phyloP scores from a whole-genome alignment of 345 rosid genomes.

The Draba incana region DNA sequence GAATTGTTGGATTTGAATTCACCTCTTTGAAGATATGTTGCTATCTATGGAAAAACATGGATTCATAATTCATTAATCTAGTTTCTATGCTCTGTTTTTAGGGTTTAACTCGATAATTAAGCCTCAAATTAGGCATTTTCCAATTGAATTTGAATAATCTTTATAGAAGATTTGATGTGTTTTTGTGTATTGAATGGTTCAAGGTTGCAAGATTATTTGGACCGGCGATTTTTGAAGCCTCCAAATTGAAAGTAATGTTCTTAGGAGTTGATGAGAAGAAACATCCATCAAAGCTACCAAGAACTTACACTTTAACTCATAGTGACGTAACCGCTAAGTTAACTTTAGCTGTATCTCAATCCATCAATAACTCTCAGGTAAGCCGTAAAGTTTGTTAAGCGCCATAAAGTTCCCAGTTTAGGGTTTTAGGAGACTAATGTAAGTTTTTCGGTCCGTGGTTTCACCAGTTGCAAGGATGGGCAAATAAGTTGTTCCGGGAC shows the following conservation, averaged over 20 bases:
- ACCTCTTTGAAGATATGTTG: too few species aligned
- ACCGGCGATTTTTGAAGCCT: conserved; percentile 93
- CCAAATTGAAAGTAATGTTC: conserved; percentile 84
- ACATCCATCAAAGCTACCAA: conserved; percentile 88
- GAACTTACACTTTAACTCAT: conserved; percentile 93
- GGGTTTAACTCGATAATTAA: neutral
- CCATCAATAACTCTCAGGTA: conserved; percentile 96
- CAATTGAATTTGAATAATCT: neutral
- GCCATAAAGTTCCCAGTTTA: neutral
- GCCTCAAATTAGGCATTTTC: too few species aligned
- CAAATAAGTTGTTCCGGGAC: conserved; percentile 78
- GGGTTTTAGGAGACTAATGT: neutral
- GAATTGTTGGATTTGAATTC: too few species aligned
- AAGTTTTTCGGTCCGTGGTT: neutral
- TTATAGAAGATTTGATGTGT: neutral
- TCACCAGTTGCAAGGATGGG: conserved; percentile 91
- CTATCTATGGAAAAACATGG: too few species aligned
- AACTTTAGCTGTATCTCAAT: conserved; percentile 84
- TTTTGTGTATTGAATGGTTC: neutral
- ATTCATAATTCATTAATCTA: too few species aligned
- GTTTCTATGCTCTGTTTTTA: conserved; percentile 19
- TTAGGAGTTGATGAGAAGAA: conserved; percentile 89
- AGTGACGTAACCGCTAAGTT: conserved; percentile 86
- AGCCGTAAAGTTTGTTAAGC: neutral
- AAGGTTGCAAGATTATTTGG: conserved; percentile 94